phyloP scores from a whole-genome alignment of 257 asterid genomes.

The Fraxinus quadrangulata region DNA sequence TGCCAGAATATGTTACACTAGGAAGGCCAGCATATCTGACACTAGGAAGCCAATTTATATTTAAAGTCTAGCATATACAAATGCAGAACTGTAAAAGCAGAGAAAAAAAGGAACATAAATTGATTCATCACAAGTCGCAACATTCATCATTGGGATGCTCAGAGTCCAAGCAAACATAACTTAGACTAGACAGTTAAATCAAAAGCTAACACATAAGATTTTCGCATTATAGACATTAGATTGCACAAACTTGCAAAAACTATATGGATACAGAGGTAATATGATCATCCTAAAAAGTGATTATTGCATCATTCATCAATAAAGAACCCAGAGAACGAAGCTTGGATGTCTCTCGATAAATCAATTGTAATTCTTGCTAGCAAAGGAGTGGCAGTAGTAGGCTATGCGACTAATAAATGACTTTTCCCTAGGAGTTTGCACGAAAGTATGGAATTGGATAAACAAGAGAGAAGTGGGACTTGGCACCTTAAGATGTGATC shows the following conservation, averaged over 20 bases:
- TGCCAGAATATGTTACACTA: background rate
- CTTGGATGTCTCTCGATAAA: background rate
- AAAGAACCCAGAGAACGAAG: background rate
- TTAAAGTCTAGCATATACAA: slow-evolving; percentile 5
- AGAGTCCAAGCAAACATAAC: background rate
- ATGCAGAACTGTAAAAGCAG: background rate
- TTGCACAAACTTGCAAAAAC: slow-evolving; percentile 5
- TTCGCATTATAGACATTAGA: slow-evolving; percentile 9
- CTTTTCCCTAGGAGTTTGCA: background rate
- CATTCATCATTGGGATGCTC: slow-evolving; percentile 20
- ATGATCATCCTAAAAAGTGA: background rate
- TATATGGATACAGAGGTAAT: background rate
- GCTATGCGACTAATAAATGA: background rate
- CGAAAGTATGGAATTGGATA: background rate
- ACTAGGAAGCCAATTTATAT: slow-evolving; percentile 4
- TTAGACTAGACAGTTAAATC: background rate
- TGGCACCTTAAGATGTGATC: background rate
- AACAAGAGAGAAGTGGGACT: background rate
- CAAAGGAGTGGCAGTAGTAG: background rate
- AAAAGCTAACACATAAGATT: background rate
- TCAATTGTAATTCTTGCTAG: background rate
- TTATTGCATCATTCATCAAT: background rate
- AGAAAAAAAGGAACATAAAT: background rate
- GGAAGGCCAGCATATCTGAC: background rate
- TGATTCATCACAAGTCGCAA: background rate